Conservation (phyloP, 768 basidiomycete species). For the Lactifluus subvellereus region DNA sequence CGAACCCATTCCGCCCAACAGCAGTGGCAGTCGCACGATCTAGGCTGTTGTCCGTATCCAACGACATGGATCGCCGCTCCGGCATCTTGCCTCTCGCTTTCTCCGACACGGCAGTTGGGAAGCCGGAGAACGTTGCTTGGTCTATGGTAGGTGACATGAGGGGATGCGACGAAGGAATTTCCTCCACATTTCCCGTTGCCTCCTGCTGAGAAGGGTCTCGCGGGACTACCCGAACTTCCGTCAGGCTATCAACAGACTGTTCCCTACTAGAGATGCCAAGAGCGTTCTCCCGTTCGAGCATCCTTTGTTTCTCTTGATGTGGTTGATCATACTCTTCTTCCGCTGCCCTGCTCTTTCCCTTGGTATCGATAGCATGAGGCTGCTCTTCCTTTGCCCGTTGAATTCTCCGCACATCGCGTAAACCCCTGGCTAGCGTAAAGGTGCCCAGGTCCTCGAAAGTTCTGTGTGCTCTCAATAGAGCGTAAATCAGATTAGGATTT, state of each 20-base stretch:
- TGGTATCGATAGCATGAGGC: conserved; percentile 33
- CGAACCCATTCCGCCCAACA: conserved; percentile 85
- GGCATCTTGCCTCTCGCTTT: conserved; percentile 91
- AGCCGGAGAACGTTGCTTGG: conserved; percentile 24
- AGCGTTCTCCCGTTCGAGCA: conserved; percentile 50
- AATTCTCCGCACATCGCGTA: conserved; percentile 75
- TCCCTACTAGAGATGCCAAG: conserved; percentile 20
- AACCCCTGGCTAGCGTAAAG: conserved; percentile 80
- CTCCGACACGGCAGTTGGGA: conserved; percentile 51
- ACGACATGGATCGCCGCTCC: conserved; percentile 56
- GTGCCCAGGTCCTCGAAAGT: conserved; percentile 87
- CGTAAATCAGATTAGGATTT: conserved; percentile 86
- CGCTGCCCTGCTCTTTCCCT: conserved; percentile 38
- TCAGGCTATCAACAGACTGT: conserved; percentile 19
- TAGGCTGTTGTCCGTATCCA: conserved; percentile 45
- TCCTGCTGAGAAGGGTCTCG: conserved; percentile 30
- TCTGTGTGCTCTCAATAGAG: conserved; percentile 76
- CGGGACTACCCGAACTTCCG: conserved; percentile 21
- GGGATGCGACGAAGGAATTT: conserved; percentile 31
- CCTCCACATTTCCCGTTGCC: conserved; percentile 2
- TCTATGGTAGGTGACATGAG: conserved; percentile 41
- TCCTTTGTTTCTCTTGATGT: conserved; percentile 59
- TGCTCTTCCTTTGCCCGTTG: conserved; percentile 72
- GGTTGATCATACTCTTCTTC: conserved; percentile 37
- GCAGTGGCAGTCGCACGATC: conserved; percentile 63